Base-by-base conservation (phyloP, 805 yeast genomes). In the Metschnikowia baotianmanensis region DNA sequence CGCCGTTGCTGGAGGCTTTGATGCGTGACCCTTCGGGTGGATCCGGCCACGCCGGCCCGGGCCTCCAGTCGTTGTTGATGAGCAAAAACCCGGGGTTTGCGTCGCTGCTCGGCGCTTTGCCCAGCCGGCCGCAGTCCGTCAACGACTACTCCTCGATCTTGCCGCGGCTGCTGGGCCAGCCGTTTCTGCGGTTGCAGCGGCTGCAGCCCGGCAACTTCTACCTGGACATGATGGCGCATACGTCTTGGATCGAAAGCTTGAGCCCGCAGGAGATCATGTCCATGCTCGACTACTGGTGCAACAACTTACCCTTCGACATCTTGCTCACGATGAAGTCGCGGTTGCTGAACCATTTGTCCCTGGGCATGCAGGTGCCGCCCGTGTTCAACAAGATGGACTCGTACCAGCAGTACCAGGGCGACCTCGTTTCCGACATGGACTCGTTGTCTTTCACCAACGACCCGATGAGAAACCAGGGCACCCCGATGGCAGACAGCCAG, bases 201-300 rank as follows among this genome's bases (percentile, higher is more conserved):
- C 33, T 23, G 23, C 26, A 15, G 3, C 19, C 24, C 18, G 42
- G 46, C 36, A 41, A 41, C 16, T 51, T 51, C 33, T 46, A 48
- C 48, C 72, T 64, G 53, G 83, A 79, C 50, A 65, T 78, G 53
- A 63, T 70, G 40, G 70, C 69, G 46, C 63, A 75, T 47, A 67
- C 75, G 47, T 65, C 27, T 32, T 51, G 56, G 56, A 39, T 51
- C 27, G 56, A 51, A 42, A 44, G 19, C 34, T 64, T 80, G 56
- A 67, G 63, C 34, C 69, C 76, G n/a, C 69, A 68, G 33, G 82
- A 79, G 46, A 76, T 69, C 48, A 63, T 74, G 41, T 63, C 74
- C 36, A 73, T 77, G 59, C 67, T 78, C 44, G 83, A 78, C 50
- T 73, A 76, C 53, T 59, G 79, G 56, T 63, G 80, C 43, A 62